These are phyloP conservation scores for Moringa oleifera DNA, from an alignment of 345 rosid species.

Conservation along the genomic window DNA sequence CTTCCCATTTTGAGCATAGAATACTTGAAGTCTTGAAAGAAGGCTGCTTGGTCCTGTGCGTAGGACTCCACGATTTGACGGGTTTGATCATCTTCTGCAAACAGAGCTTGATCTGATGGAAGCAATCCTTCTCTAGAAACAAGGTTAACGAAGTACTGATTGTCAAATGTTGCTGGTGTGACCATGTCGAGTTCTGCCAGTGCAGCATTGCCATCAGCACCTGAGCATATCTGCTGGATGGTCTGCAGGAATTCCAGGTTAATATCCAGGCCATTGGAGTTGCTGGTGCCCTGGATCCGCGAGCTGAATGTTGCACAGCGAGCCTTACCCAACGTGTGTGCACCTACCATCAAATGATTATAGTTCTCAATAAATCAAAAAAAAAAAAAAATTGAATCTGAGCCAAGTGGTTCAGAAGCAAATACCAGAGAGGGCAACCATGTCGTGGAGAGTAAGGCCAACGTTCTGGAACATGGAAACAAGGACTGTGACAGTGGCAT, in stretches of 20 bases:
- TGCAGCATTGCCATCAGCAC: constrained; percentile 15
- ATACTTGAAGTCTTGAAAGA: constrained; percentile 58
- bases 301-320: constrained; percentile 63
- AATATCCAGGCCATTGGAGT: constrained; percentile 29
- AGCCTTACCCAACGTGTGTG: constrained; percentile 79
- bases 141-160: constrained; percentile 73
- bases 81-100: constrained; percentile 39
- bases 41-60: constrained; percentile 37
- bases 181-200: constrained; percentile 62
- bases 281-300: constrained; percentile 36
- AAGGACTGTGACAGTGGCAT: constrained; percentile 50
- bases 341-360: constrained; percentile 32
- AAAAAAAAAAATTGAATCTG: too few species aligned
- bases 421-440: constrained; percentile 76
- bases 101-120: constrained; percentile 68
- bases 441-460: constrained; percentile 59
- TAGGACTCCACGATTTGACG: constrained; percentile 48
- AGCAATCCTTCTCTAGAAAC: constrained; percentile 75
- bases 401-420: constrained; percentile 6
- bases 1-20: constrained; percentile 71
- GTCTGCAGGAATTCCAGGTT: constrained; percentile 57
- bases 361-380: not conserved
- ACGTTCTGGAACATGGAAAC: constrained; percentile 58
- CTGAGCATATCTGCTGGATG: constrained; percentile 58
- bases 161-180: constrained; percentile 76